Evolutionary conservation across 805 yeast genomes (phyloP).

Genomic region (Wickerhamomyces silvicola): DNA sequence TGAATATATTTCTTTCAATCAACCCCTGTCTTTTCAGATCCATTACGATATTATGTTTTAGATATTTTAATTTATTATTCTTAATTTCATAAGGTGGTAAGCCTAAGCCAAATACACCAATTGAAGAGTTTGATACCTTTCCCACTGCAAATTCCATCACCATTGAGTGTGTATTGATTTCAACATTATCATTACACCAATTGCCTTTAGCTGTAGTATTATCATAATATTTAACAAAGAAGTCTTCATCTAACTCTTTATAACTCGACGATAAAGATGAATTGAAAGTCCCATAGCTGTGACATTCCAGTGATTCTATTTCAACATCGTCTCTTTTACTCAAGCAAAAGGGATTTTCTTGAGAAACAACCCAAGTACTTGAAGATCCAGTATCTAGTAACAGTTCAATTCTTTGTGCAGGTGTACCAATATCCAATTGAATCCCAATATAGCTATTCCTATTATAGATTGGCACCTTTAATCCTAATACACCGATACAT

Average conservation of each 20-base stretch:
- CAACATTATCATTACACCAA: slow-evolving; percentile 38
- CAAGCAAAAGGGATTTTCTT: slow-evolving; percentile 10
- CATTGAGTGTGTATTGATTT: too few species aligned
- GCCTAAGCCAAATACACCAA: slow-evolving; percentile 42
- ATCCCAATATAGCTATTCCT: slow-evolving; percentile 6
- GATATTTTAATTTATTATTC: not conserved
- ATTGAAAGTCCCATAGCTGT: slow-evolving; percentile 4
- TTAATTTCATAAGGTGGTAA: slow-evolving; percentile 8
- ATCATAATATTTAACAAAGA: slow-evolving; percentile 41
- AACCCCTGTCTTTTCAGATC: slow-evolving; percentile 4
- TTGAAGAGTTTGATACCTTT: slow-evolving; percentile 24
- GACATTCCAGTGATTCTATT: slow-evolving; percentile 3
- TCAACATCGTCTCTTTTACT: not conserved
- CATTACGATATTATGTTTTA: slow-evolving; percentile 7
- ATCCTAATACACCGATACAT: too few species aligned
- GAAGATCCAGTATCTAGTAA: slow-evolving; percentile 31
- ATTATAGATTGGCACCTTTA: slow-evolving; percentile 10
- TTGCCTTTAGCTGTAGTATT: slow-evolving; percentile 40
- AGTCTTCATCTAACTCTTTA: slow-evolving; percentile 23
- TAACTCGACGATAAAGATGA: slow-evolving; percentile 8
- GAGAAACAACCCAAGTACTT: slow-evolving; percentile 27
- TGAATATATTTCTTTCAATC: slow-evolving; percentile 12
- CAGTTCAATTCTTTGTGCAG: slow-evolving; percentile 21
- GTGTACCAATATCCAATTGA: slow-evolving; percentile 11
- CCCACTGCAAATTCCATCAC: slow-evolving; percentile 26